Base-by-base conservation (phyloP, 2,329 filamentous ascomycete genomes). In the Talaromyces sp. region DNA sequence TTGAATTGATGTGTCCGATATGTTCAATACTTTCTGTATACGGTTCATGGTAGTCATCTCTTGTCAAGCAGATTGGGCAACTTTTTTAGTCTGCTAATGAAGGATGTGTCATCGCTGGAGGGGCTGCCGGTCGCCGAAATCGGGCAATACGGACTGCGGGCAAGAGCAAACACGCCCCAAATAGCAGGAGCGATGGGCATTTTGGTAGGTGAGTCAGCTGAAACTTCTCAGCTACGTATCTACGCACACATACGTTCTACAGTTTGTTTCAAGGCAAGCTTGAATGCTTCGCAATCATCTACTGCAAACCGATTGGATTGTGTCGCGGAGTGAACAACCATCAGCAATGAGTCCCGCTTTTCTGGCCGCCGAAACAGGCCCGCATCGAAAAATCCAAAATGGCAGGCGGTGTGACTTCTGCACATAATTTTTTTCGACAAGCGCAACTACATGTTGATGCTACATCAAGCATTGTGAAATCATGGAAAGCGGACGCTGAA, bases 91-190 rank as follows among this genome's bases (percentile, higher is more conserved):
- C 10, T 37, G 35, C 11, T 37, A 31, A 31, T 5, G 35, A 37
- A 37, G 10, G 57, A 60, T 33, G 57, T 50, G 43, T 61, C 59
- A 61, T 50, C n/a, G 31, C 45, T 31, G 19, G 59, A 61, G 59
- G 59, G 59, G 61, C 50, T 59, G 37, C 37, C 50, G 39, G 61
- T 31, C 39, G 50, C 61, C 61, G 61, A 63, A 57, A 33, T 63
- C 61, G 49, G 61, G 61, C 61, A 57, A 59, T 43, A 37, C 19
- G 33, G 52, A 39, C 31, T 15, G 37, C 52, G 19, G 50, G 33
- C 31, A 56, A 56, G 33, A 37, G 50, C 31, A 50, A 9, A 31
- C 31, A 13, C 31, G 6, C 33, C 33, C 33, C 7, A 22, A 22
- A 56, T n/a, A 54, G 59, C 41, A 49, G 31, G 43, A 61, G 35